Percentiles rank a stretch among this genome's conserved stretches.
These are phyloP conservation scores for Avena sativa DNA, from an alignment of 176 grass and related monocot species.

Conservation along the genomic window DNA sequence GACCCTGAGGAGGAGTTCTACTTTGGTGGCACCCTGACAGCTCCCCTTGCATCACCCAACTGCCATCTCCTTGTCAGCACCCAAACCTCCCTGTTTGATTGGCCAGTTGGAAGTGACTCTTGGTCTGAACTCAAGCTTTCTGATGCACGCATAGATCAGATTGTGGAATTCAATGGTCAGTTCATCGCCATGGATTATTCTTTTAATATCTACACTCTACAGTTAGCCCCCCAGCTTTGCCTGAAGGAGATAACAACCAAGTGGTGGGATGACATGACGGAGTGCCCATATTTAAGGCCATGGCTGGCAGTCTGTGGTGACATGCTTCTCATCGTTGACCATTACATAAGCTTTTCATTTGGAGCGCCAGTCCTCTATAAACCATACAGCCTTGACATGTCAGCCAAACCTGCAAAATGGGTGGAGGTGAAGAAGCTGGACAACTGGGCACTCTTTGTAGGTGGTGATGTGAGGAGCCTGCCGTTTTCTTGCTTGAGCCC, in stretches of 20 bases:
- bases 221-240: constrained; percentile 8
- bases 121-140: background rate
- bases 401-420: constrained; percentile 24
- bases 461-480: background rate
- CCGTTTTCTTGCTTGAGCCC: constrained; percentile 18
- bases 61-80: constrained; percentile 18
- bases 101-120: background rate
- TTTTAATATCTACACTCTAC: background rate
- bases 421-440: constrained; percentile 27
- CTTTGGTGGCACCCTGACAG: background rate
- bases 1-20: background rate
- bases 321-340: constrained; percentile 3
- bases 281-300: background rate
- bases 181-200: background rate
- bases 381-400: constrained; percentile 1
- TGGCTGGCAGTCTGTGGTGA: background rate
- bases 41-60: constrained; percentile 1
- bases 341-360: background rate
- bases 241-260: background rate
- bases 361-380: background rate
- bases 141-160: background rate
- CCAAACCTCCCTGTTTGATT: background rate
- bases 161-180: background rate
- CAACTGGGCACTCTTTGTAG: constrained; percentile 16
- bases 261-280: background rate